Conservation (phyloP, 257 asterid species). For the Przewalskia tangutica region DNA sequence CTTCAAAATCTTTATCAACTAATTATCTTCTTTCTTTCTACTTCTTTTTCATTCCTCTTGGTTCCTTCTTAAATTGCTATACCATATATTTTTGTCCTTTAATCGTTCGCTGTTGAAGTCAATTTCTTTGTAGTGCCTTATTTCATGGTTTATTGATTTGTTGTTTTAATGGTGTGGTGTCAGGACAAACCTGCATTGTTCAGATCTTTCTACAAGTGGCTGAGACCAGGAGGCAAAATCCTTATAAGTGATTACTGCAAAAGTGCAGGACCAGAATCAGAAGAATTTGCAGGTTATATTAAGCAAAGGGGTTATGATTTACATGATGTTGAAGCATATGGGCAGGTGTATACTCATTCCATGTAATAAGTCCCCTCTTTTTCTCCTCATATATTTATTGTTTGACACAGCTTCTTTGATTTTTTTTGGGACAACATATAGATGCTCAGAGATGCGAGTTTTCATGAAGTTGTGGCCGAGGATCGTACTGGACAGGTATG, state of each 20-base stretch:
- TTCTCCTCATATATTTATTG: neutral
- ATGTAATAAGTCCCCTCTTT: neutral
- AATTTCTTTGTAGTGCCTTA: neutral
- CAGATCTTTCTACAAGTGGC: conserved; percentile 88
- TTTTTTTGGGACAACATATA: conserved; percentile 15
- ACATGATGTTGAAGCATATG: conserved; percentile 70
- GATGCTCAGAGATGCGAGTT: conserved; percentile 95
- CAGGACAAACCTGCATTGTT: conserved; percentile 95
- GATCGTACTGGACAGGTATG: conserved; percentile 89
- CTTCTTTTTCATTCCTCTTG: neutral
- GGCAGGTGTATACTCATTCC: conserved; percentile 45
- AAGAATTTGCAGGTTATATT: conserved; percentile 62
- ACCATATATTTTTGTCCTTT: neutral
- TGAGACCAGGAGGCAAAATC: conserved; percentile 94
- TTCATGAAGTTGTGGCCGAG: conserved; percentile 72
- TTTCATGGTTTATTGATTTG: neutral
- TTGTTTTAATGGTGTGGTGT: neutral
- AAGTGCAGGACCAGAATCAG: conserved; percentile 61
- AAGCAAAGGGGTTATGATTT: conserved; percentile 88
- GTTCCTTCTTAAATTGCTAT: neutral
- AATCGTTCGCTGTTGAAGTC: neutral
- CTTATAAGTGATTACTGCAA: conserved; percentile 92
- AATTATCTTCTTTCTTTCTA: neutral
- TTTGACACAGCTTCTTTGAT: neutral
- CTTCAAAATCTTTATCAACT: neutral